phyloP scores from a whole-genome alignment of 2,329 filamentous ascomycete genomes.

The Colletotrichum kahawae region DNA sequence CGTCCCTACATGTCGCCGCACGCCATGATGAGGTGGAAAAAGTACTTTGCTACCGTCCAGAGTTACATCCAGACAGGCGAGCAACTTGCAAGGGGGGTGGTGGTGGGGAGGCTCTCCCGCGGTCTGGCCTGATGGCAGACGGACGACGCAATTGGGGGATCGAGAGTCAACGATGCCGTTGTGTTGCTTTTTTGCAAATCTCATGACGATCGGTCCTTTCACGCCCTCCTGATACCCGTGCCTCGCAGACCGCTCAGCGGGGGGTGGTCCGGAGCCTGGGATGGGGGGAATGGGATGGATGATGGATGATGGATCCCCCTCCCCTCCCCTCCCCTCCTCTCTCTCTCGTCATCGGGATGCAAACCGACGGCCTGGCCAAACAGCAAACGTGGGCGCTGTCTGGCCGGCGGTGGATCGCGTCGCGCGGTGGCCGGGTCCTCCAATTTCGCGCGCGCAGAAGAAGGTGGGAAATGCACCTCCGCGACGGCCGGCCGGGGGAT shows the following conservation, averaged over 20 bases:
- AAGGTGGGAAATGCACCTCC: conserved; percentile 9
- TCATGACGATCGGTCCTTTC: conserved; percentile 4
- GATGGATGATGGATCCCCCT: background rate
- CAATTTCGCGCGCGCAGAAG: conserved; percentile 11
- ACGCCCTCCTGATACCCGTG: background rate
- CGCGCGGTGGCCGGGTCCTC: conserved; percentile 11
- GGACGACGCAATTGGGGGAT: background rate
- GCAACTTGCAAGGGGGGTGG: background rate
- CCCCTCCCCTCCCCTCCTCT: background rate
- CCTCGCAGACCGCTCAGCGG: background rate
- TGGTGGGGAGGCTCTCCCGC: background rate
- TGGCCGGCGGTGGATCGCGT: background rate
- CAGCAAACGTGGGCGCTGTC: background rate
- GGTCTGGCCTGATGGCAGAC: background rate
- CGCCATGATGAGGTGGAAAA: background rate
- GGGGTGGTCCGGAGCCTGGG: background rate
- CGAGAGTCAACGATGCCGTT: background rate
- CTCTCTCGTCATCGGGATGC: conserved; percentile 13
- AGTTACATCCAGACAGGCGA: background rate
- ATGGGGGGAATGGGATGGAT: background rate
- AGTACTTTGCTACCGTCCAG: background rate
- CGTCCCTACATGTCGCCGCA: background rate
- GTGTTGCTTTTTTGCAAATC: conserved; percentile 8
- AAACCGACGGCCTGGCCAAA: conserved; percentile 8
- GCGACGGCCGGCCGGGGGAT: background rate